phyloP scores from a whole-genome alignment of 805 yeast species.

The Ogataea trehalophila region DNA sequence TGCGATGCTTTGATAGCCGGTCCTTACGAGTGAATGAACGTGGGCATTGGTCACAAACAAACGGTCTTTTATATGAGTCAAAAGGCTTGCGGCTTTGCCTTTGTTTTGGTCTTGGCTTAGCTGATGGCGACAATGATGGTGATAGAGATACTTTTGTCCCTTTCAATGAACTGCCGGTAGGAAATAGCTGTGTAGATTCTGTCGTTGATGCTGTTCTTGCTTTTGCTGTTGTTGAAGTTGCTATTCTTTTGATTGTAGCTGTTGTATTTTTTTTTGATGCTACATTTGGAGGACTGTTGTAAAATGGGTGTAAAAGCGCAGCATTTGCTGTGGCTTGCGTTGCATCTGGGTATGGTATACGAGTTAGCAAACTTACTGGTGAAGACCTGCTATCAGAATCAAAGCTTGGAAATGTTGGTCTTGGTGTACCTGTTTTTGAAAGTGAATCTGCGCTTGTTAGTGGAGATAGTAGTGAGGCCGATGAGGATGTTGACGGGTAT shows the following conservation, averaged over 20 bases:
- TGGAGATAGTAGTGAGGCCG: not conserved
- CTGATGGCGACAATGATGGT: not conserved
- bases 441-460: constrained; percentile 12
- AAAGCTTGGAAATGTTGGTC: not conserved
- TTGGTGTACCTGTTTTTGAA: constrained; percentile 21
- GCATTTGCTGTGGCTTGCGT: too few species aligned
- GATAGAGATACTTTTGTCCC: too few species aligned
- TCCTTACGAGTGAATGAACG: constrained; percentile 8
- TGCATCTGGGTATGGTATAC: too few species aligned
- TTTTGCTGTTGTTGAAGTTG: too few species aligned
- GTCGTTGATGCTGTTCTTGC: too few species aligned
- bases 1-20: constrained; percentile 1
- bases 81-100: not conserved
- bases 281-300: too few species aligned
- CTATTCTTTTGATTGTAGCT: too few species aligned
- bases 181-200: too few species aligned
- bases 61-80: not conserved
- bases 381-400: not conserved
- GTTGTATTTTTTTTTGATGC: too few species aligned
- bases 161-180: too few species aligned
- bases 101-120: not conserved
- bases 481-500: not conserved
- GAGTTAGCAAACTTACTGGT: not conserved
- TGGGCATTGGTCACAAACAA: constrained; percentile 3
- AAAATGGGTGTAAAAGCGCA: too few species aligned